Conservation (phyloP, 2,329 filamentous ascomycete genomes). For the Aspergillus puulaauensis region DNA sequence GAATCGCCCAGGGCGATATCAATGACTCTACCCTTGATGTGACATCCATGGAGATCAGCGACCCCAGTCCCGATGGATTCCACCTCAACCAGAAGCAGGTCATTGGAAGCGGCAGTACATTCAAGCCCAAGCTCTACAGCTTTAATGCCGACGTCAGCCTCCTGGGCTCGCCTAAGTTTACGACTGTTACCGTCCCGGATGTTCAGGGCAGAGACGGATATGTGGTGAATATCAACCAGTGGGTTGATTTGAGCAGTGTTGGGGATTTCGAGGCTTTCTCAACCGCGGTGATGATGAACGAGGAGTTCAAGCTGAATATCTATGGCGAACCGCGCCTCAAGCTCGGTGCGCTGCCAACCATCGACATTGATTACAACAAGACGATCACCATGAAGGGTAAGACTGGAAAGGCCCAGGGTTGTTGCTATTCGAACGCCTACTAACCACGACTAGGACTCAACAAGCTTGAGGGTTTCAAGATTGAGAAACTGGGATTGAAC, state of each 20-base stretch:
- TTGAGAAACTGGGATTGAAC: constrained; percentile 50
- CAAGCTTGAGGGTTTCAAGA: constrained; percentile 52
- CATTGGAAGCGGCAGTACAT: constrained; percentile 50
- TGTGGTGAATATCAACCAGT: constrained; percentile 44
- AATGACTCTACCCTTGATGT: constrained; percentile 53
- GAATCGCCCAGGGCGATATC: constrained; percentile 56
- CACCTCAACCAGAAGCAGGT: constrained; percentile 49
- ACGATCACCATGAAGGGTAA: constrained; percentile 58
- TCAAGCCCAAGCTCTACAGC: constrained; percentile 54
- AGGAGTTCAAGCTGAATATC: constrained; percentile 52
- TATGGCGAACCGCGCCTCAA: constrained; percentile 54
- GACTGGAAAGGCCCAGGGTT: background rate
- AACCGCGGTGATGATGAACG: constrained; percentile 48
- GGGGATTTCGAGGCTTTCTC: constrained; percentile 52
- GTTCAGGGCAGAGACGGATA: constrained; percentile 46
- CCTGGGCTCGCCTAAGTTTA: constrained; percentile 42
- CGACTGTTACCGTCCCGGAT: constrained; percentile 47
- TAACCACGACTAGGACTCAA: constrained; percentile 52
- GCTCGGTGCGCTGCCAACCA: constrained; percentile 50
- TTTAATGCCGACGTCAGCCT: constrained; percentile 56
- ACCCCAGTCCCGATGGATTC: constrained; percentile 51
- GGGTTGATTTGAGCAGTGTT: constrained; percentile 42
- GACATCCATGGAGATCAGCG: constrained; percentile 50
- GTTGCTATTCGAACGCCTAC: background rate
- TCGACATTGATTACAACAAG: constrained; percentile 56